Evolutionary conservation across 768 basidiomycete genomes (phyloP), one percentile per base, ranked within the genome.

Genomic region (Hericium rajendrae): DNA sequence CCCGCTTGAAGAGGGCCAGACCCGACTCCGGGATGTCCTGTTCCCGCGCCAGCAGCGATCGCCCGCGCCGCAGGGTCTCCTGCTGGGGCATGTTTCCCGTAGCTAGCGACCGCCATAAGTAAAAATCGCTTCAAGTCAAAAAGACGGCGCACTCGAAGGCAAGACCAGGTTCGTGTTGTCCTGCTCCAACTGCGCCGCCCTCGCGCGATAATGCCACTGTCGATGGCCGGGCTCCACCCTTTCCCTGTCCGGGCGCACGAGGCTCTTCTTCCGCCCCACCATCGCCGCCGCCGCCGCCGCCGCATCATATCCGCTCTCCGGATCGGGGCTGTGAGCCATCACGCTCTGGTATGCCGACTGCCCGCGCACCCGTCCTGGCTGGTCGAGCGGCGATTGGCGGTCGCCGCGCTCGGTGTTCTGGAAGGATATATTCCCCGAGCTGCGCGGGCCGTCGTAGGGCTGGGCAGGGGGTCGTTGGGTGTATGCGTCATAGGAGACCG

Each of bases 201-300:
- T 93, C 57, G 78, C 83, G 55, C 91, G 84, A 72, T 98, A 98
- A 72, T 97, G 88, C 86, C 87, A 98, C 65, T 94, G 85, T 52
- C 93, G 81, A 75, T 97, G 93, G 43, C 84, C 84, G 10, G 94
- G 93, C 66, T 97, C 94, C 64, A 97, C 91, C 77, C 94, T 92
- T 76, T 97, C 94, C 57, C 95, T 77, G 71, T 99, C 95, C 4
- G 95, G 95, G 56, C 80, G 76, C 54, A 97, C 90, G 16, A 99
- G 78, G 68, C 86, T 90, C 78, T 94, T 94, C 78, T 97, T 97
- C 68, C 97, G 75, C 57, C 76, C 73, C 6, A 91, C 79, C 57
- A 76, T 75, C 15, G 75, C 71, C 2, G 77, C 74, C 62, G 82
- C 82, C 62, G 82, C 82, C 77, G 56, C 43, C 59, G 70, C 63